Evolutionary conservation across 2,329 filamentous ascomycete species (phyloP).

Genomic region (Exophiala lecanii-corni): DNA sequence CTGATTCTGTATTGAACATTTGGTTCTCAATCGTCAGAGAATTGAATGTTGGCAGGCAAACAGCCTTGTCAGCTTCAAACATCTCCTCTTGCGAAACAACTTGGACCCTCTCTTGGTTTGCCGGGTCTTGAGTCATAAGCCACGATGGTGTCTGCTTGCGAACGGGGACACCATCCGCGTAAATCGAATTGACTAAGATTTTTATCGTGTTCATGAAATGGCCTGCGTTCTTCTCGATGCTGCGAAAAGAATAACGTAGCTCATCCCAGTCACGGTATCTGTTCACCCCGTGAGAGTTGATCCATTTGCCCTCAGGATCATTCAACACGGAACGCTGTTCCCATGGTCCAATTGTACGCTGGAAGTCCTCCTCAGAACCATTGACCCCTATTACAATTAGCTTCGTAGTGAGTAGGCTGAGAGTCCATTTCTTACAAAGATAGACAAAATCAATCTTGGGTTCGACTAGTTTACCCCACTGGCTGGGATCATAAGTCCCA

Average conservation of each 20-base stretch:
- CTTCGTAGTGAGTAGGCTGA: background rate
- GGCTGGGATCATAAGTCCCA: conserved; percentile 12
- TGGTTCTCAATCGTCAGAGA: conserved; percentile 22
- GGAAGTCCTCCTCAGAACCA: conserved; percentile 19
- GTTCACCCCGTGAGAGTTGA: conserved; percentile 18
- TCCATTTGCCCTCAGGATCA: conserved; percentile 19
- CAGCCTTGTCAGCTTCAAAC: conserved; percentile 15
- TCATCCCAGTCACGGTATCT: conserved; percentile 23
- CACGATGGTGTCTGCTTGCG: conserved; percentile 17
- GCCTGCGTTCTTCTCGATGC: conserved; percentile 16
- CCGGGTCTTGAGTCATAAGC: conserved; percentile 12
- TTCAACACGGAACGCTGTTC: conserved; percentile 17
- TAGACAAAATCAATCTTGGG: conserved; percentile 23
- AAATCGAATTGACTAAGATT: conserved; percentile 18
- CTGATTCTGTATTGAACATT: conserved; percentile 20
- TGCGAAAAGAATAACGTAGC: conserved; percentile 19
- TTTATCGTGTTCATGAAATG: conserved; percentile 19
- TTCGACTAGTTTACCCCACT: conserved; percentile 16
- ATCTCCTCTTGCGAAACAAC: conserved; percentile 20
- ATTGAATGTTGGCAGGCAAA: conserved; percentile 20
- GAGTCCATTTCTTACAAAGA: conserved; percentile 9
- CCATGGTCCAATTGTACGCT: conserved; percentile 13
- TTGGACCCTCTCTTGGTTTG: conserved; percentile 11
- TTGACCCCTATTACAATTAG: conserved; percentile 15
- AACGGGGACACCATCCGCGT: conserved; percentile 5